Percentiles rank a stretch among this genome's conserved stretches.
Evolutionary conservation across 768 basidiomycete species (phyloP).

Genomic region (Tephrocybe sp.): DNA sequence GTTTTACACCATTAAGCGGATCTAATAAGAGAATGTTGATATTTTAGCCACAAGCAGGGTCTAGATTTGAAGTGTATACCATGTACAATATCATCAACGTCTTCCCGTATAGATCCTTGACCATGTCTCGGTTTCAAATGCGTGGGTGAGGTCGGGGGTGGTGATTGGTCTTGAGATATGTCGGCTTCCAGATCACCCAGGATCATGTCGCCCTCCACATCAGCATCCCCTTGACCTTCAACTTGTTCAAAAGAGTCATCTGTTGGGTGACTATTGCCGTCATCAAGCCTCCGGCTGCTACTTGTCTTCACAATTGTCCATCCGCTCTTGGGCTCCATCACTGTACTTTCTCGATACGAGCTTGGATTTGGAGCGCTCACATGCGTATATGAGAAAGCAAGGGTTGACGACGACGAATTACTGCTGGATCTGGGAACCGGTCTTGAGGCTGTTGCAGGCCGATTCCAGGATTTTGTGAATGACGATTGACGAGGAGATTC

Average conservation of each 20-base stretch:
- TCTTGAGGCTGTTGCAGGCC: slow-evolving; percentile 46
- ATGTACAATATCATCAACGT: slow-evolving; percentile 74
- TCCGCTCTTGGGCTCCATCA: slow-evolving; percentile 51
- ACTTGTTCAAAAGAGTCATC: slow-evolving; percentile 23
- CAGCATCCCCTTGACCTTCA: slow-evolving; percentile 47
- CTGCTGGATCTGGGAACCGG: slow-evolving; percentile 48
- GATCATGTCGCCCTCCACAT: slow-evolving; percentile 76
- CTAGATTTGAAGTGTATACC: slow-evolving; percentile 46
- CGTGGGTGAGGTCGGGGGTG: slow-evolving; percentile 24
- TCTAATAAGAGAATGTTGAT: slow-evolving; percentile 38
- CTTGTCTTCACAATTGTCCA: slow-evolving; percentile 74
- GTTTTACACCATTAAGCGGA: slow-evolving; percentile 56
- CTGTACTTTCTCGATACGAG: slow-evolving; percentile 57
- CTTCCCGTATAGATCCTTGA: slow-evolving; percentile 54
- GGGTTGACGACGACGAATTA: slow-evolving; percentile 62
- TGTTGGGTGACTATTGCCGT: slow-evolving; percentile 10
- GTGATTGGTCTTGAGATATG: slow-evolving; percentile 24
- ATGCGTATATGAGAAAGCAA: slow-evolving; percentile 83
- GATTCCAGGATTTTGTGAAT: slow-evolving; percentile 45
- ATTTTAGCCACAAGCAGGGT: slow-evolving; percentile 21
- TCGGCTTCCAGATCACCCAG: slow-evolving; percentile 75
- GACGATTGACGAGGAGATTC: slow-evolving; percentile 64
- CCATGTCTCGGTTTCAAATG: slow-evolving; percentile 43
- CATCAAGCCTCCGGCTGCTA: slow-evolving; percentile 24
- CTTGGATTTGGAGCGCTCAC: slow-evolving; percentile 71